A percentile compares a stretch with the other conserved stretches of the same genome.
phyloP scores from a whole-genome alignment of 2,329 filamentous ascomycete genomes.

The Calonectria hongkongensis region DNA sequence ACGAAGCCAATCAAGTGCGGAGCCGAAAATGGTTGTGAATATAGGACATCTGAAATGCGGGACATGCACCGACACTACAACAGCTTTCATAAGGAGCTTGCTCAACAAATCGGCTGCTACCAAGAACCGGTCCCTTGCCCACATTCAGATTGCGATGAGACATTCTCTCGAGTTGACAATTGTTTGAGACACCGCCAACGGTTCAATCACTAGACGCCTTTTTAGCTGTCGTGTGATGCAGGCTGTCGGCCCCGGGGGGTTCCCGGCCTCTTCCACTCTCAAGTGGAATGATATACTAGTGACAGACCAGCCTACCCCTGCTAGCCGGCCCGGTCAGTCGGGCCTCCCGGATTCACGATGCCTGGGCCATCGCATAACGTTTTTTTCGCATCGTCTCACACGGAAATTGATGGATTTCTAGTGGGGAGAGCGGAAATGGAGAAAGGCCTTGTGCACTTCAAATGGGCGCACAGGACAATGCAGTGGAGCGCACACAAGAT shows the following conservation, averaged over 20 bases:
- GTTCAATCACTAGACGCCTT: slow-evolving; percentile 20
- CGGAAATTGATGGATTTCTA: slow-evolving; percentile 26
- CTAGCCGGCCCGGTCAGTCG: slow-evolving; percentile 11
- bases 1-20: slow-evolving; percentile 48
- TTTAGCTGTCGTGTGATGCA: background rate
- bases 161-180: slow-evolving; percentile 49
- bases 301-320: slow-evolving; percentile 21
- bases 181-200: slow-evolving; percentile 47
- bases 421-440: background rate
- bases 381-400: slow-evolving; percentile 4
- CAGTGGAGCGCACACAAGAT: background rate
- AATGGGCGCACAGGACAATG: background rate
- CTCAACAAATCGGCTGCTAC: slow-evolving; percentile 31
- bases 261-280: background rate
- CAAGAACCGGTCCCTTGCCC: slow-evolving; percentile 29
- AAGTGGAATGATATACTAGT: background rate
- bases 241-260: background rate
- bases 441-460: background rate
- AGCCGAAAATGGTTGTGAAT: slow-evolving; percentile 41
- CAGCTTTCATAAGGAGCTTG: slow-evolving; percentile 42
- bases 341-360: slow-evolving; percentile 29
- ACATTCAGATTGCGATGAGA: slow-evolving; percentile 35
- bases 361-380: slow-evolving; percentile 4
- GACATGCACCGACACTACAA: slow-evolving; percentile 54
- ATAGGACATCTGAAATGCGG: slow-evolving; percentile 46